Evolutionary conservation across 225 moss, liverwort and hornwort genomes (phyloP).

Genomic region (Straminergon stramineum): DNA sequence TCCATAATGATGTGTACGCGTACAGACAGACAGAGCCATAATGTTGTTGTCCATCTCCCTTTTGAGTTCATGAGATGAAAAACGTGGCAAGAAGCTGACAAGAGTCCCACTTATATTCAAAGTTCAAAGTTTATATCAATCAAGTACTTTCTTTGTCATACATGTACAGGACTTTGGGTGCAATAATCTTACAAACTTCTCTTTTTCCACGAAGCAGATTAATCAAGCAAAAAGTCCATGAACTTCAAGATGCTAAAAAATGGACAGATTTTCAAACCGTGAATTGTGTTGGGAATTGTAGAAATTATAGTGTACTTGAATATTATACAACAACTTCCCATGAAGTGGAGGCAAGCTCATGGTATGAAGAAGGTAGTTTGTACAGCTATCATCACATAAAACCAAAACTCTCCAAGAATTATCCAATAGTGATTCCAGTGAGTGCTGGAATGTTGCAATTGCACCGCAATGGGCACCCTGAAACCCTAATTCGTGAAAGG

Average conservation of each 20-base stretch:
- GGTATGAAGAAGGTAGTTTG: background rate
- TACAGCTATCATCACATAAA: background rate
- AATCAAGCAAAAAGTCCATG: background rate
- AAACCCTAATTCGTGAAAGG: background rate
- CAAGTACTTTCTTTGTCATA: background rate
- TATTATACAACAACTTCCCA: background rate
- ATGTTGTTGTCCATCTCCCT: background rate
- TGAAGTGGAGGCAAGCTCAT: background rate
- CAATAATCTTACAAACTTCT: background rate
- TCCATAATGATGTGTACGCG: too few relatives aligned
- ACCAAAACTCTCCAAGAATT: background rate
- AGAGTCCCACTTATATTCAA: background rate
- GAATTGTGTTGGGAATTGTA: background rate
- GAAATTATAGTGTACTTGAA: background rate
- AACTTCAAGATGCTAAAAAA: background rate
- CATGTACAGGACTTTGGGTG: background rate
- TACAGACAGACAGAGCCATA: background rate
- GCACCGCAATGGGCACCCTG: background rate
- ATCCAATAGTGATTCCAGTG: too few relatives aligned
- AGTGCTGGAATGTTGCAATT: background rate
- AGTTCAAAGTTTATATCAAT: background rate
- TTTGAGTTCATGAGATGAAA: background rate
- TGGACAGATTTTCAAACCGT: background rate
- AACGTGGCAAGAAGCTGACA: background rate
- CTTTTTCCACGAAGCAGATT: background rate